Evolutionary conservation across 139 green algal genomes (phyloP), one percentile per base, ranked within the genome.

Genomic region (Chlamydomonas sp.): DNA sequence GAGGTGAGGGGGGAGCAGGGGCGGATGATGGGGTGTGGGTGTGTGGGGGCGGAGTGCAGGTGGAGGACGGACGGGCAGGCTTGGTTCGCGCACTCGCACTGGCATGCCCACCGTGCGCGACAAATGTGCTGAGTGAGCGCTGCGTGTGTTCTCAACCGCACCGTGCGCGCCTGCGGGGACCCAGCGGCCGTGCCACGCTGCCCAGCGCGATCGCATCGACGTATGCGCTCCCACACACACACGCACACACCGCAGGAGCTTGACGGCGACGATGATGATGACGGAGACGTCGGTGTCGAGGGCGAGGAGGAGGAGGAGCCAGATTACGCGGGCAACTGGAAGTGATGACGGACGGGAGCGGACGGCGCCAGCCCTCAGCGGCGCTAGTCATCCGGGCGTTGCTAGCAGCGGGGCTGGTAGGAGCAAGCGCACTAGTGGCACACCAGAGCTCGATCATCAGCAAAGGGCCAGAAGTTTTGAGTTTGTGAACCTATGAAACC

Each of bases 271-370:
- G 54, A 10, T 30, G 8, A 33, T 20, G 54, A 64, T 64, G 54
- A 64, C 26, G 54, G 54, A 6, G 24, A 36, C 26, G 24, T 22
- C 26, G 54, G 54, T 20, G 30, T 64, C 26, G 54, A 64, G 30
- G 54, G 34, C 30, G 54, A 26, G 6, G 54, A 64, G 16, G 54
- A 64, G 26, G 54, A 64, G 26, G 54, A 64, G 16, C 54, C 54
- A 33, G 54, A 64, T 10, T 64, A 64, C 26, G 24, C 30, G 54
- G 22, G 24, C 6, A 64, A 64, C 54, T 64, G 54, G 54, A 64
- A 33, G 34, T 64, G 34, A n/a, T n/a, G 54, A 10, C 13, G 43
- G 13, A 54, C 16, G 13, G 16, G 43, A 54, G 13, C 43, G 16
- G 43, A 54, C 16, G 13, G 16, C 43, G 16, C 13, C 13, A 54